These are phyloP conservation scores for Salvia hispanica DNA, from an alignment of 257 asterid genomes.

Conservation along the genomic window DNA sequence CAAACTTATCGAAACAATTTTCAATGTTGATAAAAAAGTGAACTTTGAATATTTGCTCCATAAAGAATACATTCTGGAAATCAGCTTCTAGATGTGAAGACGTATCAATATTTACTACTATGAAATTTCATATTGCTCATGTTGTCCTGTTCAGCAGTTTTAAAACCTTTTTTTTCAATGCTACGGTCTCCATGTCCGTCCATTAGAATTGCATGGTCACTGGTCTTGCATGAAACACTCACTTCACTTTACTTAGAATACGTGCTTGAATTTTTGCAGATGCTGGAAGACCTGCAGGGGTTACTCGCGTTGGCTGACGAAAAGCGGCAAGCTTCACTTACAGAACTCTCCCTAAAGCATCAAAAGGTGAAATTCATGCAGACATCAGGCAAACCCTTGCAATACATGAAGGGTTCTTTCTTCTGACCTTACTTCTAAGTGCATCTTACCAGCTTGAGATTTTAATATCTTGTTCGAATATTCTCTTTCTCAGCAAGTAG, in stretches of 20 bases:
- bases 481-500: constrained; percentile 66
- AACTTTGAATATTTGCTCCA: background rate
- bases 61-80: constrained; percentile 16
- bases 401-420: constrained; percentile 31
- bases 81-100: constrained; percentile 8
- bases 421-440: constrained; percentile 13
- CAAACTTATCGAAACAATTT: constrained; percentile 11
- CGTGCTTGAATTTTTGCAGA: constrained; percentile 48
- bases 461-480: constrained; percentile 24
- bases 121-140: constrained; percentile 10
- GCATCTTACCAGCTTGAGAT: constrained; percentile 16
- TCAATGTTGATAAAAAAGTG: constrained; percentile 1
- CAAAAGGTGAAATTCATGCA: constrained; percentile 61
- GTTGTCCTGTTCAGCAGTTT: background rate
- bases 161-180: background rate
- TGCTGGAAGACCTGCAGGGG: constrained; percentile 69
- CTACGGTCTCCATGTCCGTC: constrained; percentile 15
- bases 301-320: constrained; percentile 82
- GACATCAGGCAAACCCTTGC: constrained; percentile 25
- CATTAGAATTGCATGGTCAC: constrained; percentile 9
- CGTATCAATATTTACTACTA: constrained; percentile 6
- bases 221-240: constrained; percentile 4
- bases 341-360: constrained; percentile 80
- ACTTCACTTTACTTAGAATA: constrained; percentile 9
- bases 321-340: constrained; percentile 66